A percentile compares a stretch with the other conserved stretches of the same genome.
phyloP scores from a whole-genome alignment of 805 yeast genomes.

The Pichia exigua region DNA sequence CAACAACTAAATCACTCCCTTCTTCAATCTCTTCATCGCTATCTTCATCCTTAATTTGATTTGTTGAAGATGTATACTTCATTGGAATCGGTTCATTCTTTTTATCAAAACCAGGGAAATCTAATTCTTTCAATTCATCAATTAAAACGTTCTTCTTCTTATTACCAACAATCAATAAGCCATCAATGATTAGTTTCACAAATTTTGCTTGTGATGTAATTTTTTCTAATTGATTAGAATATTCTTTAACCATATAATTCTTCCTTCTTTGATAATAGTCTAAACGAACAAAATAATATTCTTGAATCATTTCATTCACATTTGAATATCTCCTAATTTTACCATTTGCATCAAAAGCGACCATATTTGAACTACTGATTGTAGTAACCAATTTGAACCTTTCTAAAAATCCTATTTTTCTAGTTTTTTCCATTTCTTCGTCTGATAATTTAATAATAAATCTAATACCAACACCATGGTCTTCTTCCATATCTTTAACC shows the following conservation, averaged over 20 bases:
- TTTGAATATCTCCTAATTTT: slow-evolving; percentile 74
- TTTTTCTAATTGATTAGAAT: slow-evolving; percentile 69
- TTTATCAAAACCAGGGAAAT: slow-evolving; percentile 73
- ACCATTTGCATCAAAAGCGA: slow-evolving; percentile 87
- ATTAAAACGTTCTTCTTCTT: slow-evolving; percentile 60
- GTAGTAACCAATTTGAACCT: slow-evolving; percentile 70
- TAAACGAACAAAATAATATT: slow-evolving; percentile 77
- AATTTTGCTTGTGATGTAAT: slow-evolving; percentile 82
- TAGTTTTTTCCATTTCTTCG: slow-evolving; percentile 79
- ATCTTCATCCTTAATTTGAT: slow-evolving; percentile 15
- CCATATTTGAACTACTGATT: slow-evolving; percentile 78
- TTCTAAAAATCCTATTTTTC: slow-evolving; percentile 69
- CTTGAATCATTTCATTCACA: slow-evolving; percentile 71
- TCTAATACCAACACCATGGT: slow-evolving; percentile 74
- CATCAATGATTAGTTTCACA: slow-evolving; percentile 81
- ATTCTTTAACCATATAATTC: slow-evolving; percentile 60
- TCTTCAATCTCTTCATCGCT: slow-evolving; percentile 26
- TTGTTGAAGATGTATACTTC: slow-evolving; percentile 19
- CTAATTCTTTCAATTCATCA: slow-evolving; percentile 49
- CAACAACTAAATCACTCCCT: slow-evolving; percentile 26
- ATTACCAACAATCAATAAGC: slow-evolving; percentile 62
- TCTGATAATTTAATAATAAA: slow-evolving; percentile 67
- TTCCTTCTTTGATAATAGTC: slow-evolving; percentile 89
- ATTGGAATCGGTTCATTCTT: slow-evolving; percentile 56
- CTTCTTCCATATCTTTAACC: slow-evolving; percentile 94